phyloP scores from a whole-genome alignment of 148 eudicot genomes.

The Nepenthes gracilis region DNA sequence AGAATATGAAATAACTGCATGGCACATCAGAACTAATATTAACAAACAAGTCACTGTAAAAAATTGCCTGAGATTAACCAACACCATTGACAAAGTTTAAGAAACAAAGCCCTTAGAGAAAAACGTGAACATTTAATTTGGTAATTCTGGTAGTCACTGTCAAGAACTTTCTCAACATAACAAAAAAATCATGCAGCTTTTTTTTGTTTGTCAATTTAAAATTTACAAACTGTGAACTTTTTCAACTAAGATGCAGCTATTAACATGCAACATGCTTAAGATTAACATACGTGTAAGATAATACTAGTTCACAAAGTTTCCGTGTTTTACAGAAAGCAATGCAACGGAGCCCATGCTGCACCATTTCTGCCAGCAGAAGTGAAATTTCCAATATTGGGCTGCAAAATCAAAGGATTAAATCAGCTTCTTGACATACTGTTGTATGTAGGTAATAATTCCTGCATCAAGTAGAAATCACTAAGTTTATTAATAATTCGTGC shows the following conservation, averaged over 20 bases:
- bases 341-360: constrained; percentile 93
- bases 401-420: constrained; percentile 23
- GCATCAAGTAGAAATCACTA: no score
- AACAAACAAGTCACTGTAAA: neutral
- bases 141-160: no score
- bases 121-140: neutral
- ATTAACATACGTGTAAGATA: constrained; percentile 71
- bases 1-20: neutral
- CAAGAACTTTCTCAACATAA: no score
- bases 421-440: neutral
- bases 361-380: constrained; percentile 71
- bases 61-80: neutral
- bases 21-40: constrained; percentile 1
- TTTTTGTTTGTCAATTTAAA: no score
- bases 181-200: no score
- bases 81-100: neutral
- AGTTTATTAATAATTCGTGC: no score
- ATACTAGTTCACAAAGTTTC: constrained; percentile 92
- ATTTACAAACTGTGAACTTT: no score
- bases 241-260: neutral
- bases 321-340: constrained; percentile 97
- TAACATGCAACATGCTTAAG: neutral
- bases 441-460: no score
- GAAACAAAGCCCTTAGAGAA: neutral
- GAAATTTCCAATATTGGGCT: constrained; percentile 83